phyloP scores from a whole-genome alignment of 129 eudicot genomes.

The Chrysanthemum makinoi region DNA sequence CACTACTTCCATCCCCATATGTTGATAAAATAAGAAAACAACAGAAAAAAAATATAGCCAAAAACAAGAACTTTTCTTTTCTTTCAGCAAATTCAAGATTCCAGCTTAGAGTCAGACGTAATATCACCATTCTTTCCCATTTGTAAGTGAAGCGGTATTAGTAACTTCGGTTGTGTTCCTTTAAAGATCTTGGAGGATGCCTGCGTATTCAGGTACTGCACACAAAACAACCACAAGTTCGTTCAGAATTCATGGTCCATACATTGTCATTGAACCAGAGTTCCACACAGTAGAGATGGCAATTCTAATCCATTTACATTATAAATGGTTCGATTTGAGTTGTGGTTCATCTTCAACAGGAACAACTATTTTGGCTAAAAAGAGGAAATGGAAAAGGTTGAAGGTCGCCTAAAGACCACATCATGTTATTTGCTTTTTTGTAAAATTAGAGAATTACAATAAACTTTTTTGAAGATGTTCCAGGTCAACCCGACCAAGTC shows the following conservation, averaged over 20 bases:
- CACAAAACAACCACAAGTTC: background rate
- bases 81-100: conserved; percentile 46
- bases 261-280: background rate
- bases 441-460: background rate
- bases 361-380: too few species aligned
- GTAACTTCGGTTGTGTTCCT: conserved; percentile 41
- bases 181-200: conserved; percentile 44
- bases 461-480: too few species aligned
- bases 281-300: background rate
- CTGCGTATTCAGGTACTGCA: conserved; percentile 57
- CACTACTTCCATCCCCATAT: conserved; percentile 32
- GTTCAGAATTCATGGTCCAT: background rate
- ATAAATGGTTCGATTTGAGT: background rate
- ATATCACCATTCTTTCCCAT: conserved; percentile 40
- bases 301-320: too few species aligned
- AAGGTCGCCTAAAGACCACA: background rate
- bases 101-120: conserved; percentile 57
- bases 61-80: conserved; percentile 26
- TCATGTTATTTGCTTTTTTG: background rate
- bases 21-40: conserved; percentile 32
- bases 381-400: background rate
- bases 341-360: background rate
- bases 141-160: conserved; percentile 36
- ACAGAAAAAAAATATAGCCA: conserved; percentile 6
- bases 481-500: too few species aligned